Evolutionary conservation across 768 basidiomycete genomes (phyloP).

Genomic region (Fibroporia radiculosa): DNA sequence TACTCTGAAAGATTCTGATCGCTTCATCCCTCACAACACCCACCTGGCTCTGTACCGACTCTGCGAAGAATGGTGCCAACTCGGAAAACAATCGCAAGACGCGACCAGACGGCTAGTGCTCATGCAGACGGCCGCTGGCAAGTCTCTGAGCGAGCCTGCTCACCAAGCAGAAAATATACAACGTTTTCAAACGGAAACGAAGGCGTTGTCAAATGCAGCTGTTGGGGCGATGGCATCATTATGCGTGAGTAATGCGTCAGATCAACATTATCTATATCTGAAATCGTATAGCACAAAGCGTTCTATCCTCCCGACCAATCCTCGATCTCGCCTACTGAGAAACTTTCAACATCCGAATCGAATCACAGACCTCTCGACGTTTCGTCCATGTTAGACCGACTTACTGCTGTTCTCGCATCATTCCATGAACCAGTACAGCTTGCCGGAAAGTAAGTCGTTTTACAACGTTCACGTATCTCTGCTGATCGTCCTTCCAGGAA

Average conservation of each 20-base stretch:
- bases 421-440: constrained; percentile 40
- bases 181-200: constrained; percentile 62
- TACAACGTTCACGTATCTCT: not conserved
- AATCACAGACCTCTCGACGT: constrained; percentile 47
- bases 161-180: constrained; percentile 38
- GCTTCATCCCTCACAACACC: constrained; percentile 67
- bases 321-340: constrained; percentile 59
- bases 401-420: constrained; percentile 63
- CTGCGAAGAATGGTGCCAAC: constrained; percentile 92
- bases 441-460: constrained; percentile 55
- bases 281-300: constrained; percentile 65
- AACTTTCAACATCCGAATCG: constrained; percentile 36
- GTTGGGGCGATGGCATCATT: constrained; percentile 84
- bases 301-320: constrained; percentile 58
- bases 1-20: constrained; percentile 63
- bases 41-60: constrained; percentile 75
- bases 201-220: constrained; percentile 69
- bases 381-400: constrained; percentile 48
- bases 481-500: constrained; percentile 41
- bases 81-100: constrained; percentile 68
- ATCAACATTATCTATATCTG: constrained; percentile 7
- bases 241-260: constrained; percentile 51
- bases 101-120: constrained; percentile 58
- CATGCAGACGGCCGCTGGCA: constrained; percentile 62
- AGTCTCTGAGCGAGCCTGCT: constrained; percentile 46